Evolutionary conservation across 1,284 basidiomycete genomes (phyloP), one percentile per base, ranked within the genome.

Genomic region (Marasmius sp.): DNA sequence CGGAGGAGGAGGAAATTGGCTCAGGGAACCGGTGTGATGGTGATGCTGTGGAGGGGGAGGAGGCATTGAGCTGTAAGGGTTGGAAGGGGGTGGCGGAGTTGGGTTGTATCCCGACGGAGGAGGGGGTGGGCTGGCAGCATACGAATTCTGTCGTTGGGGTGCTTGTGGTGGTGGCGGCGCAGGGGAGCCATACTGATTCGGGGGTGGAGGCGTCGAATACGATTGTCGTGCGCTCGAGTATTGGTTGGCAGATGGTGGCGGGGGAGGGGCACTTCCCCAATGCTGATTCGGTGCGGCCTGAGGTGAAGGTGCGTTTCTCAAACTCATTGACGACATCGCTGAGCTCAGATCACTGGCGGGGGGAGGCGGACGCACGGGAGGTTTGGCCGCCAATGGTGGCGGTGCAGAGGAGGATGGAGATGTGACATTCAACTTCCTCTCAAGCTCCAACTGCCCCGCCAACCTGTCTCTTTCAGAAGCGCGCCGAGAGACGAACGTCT

Each of bases 391-490:
- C 58, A 74, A 72, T 5, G 81, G 78, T 27, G 82, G 79, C 18
- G 82, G 77, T 1, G 78, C 68, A 14, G 75, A 69, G 11, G 78
- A 69, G 16, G 76, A 66, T 11, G 74, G 63, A 16, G 68, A 14
- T 18, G 43, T 27, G 12, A 34, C 71, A 4, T 86, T 79, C 11
- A 89, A 71, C 51, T 87, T 80, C 65, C 82, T 86, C 72, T 92
- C 85, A 37, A 87, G 84, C 66, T 95, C 94, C 1, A 91, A 80
- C 65, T 92, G 87, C 0, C 82, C 79, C 1, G 85, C 82, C 27
- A 97, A 72, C 14, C 79, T 78, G 49, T 91, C 87, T 14, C 94
- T 83, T 72, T 98, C 94, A 0, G 78, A 72, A n/a, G 81, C 84
- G 34, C 96, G 83, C 20, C 82, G 78, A 0, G 80, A 75, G 3